Base-by-base conservation (phyloP, 2,329 filamentous ascomycete species). In the Colletotrichum cereale region DNA sequence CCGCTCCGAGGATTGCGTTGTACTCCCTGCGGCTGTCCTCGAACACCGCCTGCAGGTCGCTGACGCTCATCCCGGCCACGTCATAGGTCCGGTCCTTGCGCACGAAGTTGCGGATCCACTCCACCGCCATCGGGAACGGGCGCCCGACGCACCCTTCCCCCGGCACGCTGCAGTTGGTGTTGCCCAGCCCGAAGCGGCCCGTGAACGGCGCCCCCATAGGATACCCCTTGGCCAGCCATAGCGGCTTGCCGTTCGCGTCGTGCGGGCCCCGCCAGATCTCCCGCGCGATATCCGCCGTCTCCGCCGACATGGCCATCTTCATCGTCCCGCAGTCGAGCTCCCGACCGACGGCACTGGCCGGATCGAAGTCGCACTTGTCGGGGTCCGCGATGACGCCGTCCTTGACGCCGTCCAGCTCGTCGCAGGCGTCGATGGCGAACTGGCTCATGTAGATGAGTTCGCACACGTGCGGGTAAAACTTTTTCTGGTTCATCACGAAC, bases 381-480 rank as follows among this genome's bases (percentile, higher is more conserved):
- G 66, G 57, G 56, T 74, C 55, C 14, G 71, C 26, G 12, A 74
- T 67, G 53, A 74, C n/a, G 16, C 57, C 47, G 40, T 74, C 73
- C 38, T 26, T 38, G 3, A 73, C 71, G 7, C 73, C 73, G 55
- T 74, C 73, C 24, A 73, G 53, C 52, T 47, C 62, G 34, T 74
- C 73, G 61, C 73, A 74, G 18, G 70, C 73, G 12, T 71, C 57
- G 18, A 74, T 60, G 21, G 71, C 66, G 2, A 77, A 78, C 0
- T 74, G 58, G 0, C 68, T 74, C 77, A 73, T 86, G 76, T 56
- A 77, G 58, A 3, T 79, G 56, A 86, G 24, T 58, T 73, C 67
- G 58, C 71, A 73, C 11, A 61, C 36, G 42, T 66, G 60, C 47
- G 71, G 71, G 57, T 67, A 73, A 31, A 62, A 47, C 1, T 69